Base-by-base conservation (phyloP, 768 basidiomycete genomes). In the Gautieria morchelliformis region DNA sequence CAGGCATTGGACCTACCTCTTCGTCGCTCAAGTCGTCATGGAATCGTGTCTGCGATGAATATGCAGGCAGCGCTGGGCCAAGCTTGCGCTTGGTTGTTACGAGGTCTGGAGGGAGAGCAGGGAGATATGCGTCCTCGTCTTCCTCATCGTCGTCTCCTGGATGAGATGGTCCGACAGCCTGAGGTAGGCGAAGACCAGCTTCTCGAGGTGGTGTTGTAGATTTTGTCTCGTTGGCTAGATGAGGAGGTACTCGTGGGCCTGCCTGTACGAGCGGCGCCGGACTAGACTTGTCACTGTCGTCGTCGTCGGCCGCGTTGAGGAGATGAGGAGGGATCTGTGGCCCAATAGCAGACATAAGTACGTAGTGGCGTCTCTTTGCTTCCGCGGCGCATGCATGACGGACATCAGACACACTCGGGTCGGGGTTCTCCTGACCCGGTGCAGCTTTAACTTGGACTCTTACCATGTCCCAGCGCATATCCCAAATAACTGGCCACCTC, bases 1-100 rank as follows among this genome's bases (percentile, higher is more conserved):
- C 72, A 0, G 91, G 93, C 67, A 77, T 79, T 0, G 95, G 95
- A 1, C 94, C 94, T 53, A 93, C 77, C 59, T 93, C 91, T 14
- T 45, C 53, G 52, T 86, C 85, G 59, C 90, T 87, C 52, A 78
- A 77, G 55, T 85, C 84, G 48, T 80, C 78, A 32, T 82, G 79
- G 15, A 79, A 74, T 15, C 58, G 59, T 19, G 27, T 24, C 59
- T 48, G 71, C 68, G 47, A 90, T 69, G 57, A 69, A 11, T 68
- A 63, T 5, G 68, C 66, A 11, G 81, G 83, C 24, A 82, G 64
- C 1, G 84, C 68, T 9, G 87, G 80, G 1, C 84, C 85, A 12
- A 79, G 59, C 20, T 73, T 67, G 46, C 72, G 72, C 68, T 71
- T 76, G 58, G 63, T 37, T 59, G 32, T 58, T 44, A 71, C 67